These are phyloP conservation scores for Beta vulgaris DNA, from an alignment of 148 eudicot genomes.

Conservation along the genomic window DNA sequence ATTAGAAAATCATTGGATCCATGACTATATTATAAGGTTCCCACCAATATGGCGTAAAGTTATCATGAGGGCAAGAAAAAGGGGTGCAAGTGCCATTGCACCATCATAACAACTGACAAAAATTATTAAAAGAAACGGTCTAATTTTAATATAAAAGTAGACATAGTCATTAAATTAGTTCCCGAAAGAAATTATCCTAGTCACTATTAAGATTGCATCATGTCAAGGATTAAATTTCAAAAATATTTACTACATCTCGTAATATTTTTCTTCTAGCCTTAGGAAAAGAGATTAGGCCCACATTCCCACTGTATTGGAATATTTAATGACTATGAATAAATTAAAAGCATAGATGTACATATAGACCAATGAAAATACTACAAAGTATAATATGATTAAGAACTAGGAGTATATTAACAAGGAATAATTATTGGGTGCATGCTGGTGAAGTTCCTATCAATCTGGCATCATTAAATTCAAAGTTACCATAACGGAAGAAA, in stretches of 20 bases:
- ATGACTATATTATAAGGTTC: neutral
- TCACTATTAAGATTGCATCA: too few species aligned
- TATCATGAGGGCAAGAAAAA: neutral
- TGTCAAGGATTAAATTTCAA: too few species aligned
- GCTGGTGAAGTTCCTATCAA: neutral
- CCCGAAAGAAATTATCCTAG: too few species aligned
- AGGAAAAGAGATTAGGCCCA: neutral
- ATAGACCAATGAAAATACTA: neutral
- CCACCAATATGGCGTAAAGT: neutral
- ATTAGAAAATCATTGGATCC: neutral
- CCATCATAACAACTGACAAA: too few species aligned
- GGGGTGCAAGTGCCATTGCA: neutral
- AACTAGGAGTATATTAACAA: neutral
- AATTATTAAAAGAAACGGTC: too few species aligned
- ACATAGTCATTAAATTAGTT: too few species aligned
- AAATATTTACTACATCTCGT: neutral
- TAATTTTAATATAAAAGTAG: too few species aligned
- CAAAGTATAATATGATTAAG: neutral
- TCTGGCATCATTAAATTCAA: neutral
- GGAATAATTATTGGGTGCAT: neutral
- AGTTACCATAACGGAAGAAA: neutral
- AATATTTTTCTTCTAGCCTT: neutral
- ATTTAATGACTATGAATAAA: neutral
- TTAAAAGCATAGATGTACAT: neutral
- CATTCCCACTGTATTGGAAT: constrained; percentile 2